A percentile compares a stretch with the other conserved stretches of the same genome.
phyloP scores from a whole-genome alignment of 495 filamentous ascomycete genomes.

The Tuber magnatum region DNA sequence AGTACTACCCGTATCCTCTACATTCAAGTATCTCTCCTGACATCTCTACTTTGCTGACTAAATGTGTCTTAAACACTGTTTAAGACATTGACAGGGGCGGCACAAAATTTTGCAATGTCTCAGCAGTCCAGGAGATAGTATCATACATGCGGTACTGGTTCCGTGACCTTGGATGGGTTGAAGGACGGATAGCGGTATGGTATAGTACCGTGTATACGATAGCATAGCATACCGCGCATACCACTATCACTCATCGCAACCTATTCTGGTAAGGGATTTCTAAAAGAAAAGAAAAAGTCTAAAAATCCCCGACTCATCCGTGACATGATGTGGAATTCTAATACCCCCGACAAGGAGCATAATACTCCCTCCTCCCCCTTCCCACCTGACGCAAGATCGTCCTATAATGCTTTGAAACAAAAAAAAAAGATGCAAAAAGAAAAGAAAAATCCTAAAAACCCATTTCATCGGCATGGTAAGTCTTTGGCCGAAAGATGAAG shows the following conservation, averaged over 20 bases:
- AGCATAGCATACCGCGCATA: too few species aligned
- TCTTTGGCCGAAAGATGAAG: not conserved
- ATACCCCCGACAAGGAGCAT: not conserved
- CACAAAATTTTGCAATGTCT: too few species aligned
- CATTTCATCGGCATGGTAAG: not conserved
- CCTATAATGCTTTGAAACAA: not conserved
- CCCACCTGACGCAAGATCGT: not conserved
- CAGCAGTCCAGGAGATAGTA: too few species aligned
- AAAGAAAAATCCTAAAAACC: not conserved
- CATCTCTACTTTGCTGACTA: too few species aligned
- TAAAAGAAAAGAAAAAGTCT: not conserved
- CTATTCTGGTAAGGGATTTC: not conserved
- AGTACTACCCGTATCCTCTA: too few species aligned
- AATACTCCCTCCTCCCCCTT: not conserved
- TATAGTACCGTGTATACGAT: too few species aligned
- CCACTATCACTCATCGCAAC: not conserved
- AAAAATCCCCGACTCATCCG: not conserved
- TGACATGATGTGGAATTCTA: not conserved
- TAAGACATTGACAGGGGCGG: too few species aligned
- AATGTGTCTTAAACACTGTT: too few species aligned
- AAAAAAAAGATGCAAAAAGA: not conserved
- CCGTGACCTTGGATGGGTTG: too few species aligned
- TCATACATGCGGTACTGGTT: too few species aligned
- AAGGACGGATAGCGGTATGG: too few species aligned
- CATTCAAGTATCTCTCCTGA: too few species aligned